A percentile compares a stretch with the other conserved stretches of the same genome.
Conservation (phyloP, 768 basidiomycete species). For the Candolleomyces efflorescens region DNA sequence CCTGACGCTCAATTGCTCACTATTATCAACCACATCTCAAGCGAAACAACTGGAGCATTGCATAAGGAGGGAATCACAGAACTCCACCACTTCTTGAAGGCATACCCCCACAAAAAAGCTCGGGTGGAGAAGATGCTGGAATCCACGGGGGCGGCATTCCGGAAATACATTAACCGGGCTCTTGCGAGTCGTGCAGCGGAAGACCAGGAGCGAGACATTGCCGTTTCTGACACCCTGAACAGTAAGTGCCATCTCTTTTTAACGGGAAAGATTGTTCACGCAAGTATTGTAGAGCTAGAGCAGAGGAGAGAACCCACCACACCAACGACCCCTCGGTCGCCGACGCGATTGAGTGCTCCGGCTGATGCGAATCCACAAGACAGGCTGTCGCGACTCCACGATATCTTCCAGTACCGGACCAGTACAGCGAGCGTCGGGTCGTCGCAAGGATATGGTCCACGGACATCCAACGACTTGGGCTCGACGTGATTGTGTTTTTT, state of each 20-base stretch:
- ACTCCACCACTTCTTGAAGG: conserved; percentile 89
- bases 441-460: conserved; percentile 29
- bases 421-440: conserved; percentile 54
- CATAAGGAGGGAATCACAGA: conserved; percentile 95
- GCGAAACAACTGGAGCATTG: conserved; percentile 82
- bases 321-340: conserved; percentile 23
- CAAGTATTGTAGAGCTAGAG: conserved; percentile 49
- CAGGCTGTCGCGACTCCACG: conserved; percentile 69
- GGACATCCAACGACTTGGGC: conserved; percentile 28
- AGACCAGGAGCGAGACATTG: conserved; percentile 74
- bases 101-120: conserved; percentile 77
- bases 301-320: conserved; percentile 42
- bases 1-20: conserved; percentile 79
- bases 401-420: conserved; percentile 79
- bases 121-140: conserved; percentile 87
- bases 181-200: conserved; percentile 85
- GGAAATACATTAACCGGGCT: conserved; percentile 87
- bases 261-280: conserved; percentile 9
- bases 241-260: conserved; percentile 45
- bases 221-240: conserved; percentile 78
- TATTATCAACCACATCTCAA: conserved; percentile 84
- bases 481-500: conserved; percentile 13
- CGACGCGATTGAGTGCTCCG: conserved; percentile 16
- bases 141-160: conserved; percentile 84
- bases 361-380: conserved; percentile 44